Conservation (phyloP, 1,139 yeast species). For the Yarrowia galli region DNA sequence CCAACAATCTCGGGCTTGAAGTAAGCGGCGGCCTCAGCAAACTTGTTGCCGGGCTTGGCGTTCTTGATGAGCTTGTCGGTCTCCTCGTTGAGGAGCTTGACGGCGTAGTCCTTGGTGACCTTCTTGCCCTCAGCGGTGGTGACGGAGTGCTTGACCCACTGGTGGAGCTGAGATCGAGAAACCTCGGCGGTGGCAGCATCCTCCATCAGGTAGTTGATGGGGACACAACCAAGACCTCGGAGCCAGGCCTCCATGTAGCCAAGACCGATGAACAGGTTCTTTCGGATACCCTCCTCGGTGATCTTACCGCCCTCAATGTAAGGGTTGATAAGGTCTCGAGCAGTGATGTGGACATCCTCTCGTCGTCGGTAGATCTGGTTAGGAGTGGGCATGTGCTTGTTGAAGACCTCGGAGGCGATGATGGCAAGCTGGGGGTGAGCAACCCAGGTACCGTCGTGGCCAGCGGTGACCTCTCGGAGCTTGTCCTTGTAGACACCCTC, state of each 20-base stretch:
- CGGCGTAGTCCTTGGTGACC: slow-evolving; percentile 64
- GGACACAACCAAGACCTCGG: slow-evolving; percentile 78
- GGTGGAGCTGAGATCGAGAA: slow-evolving; percentile 77
- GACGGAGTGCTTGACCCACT: slow-evolving; percentile 78
- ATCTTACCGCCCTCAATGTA: slow-evolving; percentile 66
- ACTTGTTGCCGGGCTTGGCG: slow-evolving; percentile 63
- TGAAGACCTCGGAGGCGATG: slow-evolving; percentile 73
- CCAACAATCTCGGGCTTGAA: slow-evolving; percentile 72
- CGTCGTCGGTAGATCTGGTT: slow-evolving; percentile 66
- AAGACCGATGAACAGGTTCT: slow-evolving; percentile 72
- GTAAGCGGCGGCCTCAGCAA: slow-evolving; percentile 60
- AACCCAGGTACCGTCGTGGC: slow-evolving; percentile 83
- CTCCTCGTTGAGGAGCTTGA: slow-evolving; percentile 66
- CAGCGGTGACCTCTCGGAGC: slow-evolving; percentile 72
- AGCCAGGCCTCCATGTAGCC: slow-evolving; percentile 84
- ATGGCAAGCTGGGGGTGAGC: slow-evolving; percentile 81
- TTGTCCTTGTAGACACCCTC: slow-evolving; percentile 72
- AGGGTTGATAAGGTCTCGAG: slow-evolving; percentile 72
- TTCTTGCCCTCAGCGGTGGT: slow-evolving; percentile 62
- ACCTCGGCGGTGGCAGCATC: slow-evolving; percentile 89
- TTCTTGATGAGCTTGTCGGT: slow-evolving; percentile 60
- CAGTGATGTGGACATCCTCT: slow-evolving; percentile 57
- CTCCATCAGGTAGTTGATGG: slow-evolving; percentile 81
- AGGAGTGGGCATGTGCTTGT: slow-evolving; percentile 79
- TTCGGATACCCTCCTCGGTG: slow-evolving; percentile 74